These are phyloP conservation scores for Eucalyptus sideroxylon DNA, from an alignment of 345 rosid genomes.

Conservation along the genomic window DNA sequence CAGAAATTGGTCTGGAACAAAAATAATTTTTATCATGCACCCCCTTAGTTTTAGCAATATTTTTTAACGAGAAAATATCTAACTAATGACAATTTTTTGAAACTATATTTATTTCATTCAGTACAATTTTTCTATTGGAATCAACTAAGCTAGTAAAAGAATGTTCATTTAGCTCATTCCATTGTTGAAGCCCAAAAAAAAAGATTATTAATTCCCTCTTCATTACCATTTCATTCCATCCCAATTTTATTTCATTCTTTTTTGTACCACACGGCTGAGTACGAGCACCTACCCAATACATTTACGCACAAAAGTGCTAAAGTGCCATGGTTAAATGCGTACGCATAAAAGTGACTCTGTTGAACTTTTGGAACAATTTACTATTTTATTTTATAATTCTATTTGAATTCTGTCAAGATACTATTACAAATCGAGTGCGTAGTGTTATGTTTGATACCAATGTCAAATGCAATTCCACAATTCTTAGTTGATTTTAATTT, in stretches of 20 bases:
- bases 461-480: not conserved
- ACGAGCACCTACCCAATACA: too few species aligned
- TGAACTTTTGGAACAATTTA: too few species aligned
- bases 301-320: not conserved
- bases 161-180: not conserved
- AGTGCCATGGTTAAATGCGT: not conserved
- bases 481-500: not conserved
- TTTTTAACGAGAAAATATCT: not conserved
- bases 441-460: not conserved
- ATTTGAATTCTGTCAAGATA: not conserved
- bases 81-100: not conserved
- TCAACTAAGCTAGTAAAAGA: not conserved
- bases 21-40: too few species aligned
- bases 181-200: not conserved
- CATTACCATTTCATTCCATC: too few species aligned
- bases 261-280: too few species aligned
- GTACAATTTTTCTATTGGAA: not conserved
- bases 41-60: too few species aligned
- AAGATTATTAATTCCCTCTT: not conserved
- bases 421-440: not conserved
- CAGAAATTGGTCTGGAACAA: too few species aligned
- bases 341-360: too few species aligned
- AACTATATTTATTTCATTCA: not conserved
- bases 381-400: too few species aligned
- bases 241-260: too few species aligned